phyloP scores from a whole-genome alignment of 2,329 filamentous ascomycete species.

The Botrytis medusae region DNA sequence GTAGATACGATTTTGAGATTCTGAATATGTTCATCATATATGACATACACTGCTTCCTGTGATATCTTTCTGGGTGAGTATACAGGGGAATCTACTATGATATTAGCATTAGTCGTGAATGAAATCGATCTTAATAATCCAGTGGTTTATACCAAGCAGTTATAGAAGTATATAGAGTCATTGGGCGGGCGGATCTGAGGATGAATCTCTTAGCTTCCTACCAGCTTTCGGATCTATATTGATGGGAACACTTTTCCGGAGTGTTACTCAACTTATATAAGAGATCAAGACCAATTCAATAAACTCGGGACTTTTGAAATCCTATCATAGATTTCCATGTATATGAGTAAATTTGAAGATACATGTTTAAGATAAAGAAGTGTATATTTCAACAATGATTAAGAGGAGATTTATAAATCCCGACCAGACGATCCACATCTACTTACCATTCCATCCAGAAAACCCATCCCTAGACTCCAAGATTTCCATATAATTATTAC shows the following conservation, averaged over 20 bases:
- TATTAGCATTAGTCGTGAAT: neutral
- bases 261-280: neutral
- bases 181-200: accelerated
- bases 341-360: no score
- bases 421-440: neutral
- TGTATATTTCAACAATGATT: neutral
- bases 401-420: neutral
- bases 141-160: neutral
- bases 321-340: neutral
- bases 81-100: neutral
- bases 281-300: neutral
- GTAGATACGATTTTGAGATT: neutral
- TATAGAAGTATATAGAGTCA: neutral
- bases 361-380: neutral
- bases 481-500: neutral
- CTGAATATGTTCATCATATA: neutral
- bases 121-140: neutral
- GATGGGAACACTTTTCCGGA: neutral
- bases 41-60: neutral
- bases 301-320: neutral
- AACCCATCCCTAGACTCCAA: neutral
- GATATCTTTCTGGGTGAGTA: neutral
- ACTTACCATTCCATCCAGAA: neutral
- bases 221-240: neutral
- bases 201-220: neutral